Base-by-base conservation (phyloP, 371 early-diverging fungal genomes). In the Syncephalastrum contaminatum region DNA sequence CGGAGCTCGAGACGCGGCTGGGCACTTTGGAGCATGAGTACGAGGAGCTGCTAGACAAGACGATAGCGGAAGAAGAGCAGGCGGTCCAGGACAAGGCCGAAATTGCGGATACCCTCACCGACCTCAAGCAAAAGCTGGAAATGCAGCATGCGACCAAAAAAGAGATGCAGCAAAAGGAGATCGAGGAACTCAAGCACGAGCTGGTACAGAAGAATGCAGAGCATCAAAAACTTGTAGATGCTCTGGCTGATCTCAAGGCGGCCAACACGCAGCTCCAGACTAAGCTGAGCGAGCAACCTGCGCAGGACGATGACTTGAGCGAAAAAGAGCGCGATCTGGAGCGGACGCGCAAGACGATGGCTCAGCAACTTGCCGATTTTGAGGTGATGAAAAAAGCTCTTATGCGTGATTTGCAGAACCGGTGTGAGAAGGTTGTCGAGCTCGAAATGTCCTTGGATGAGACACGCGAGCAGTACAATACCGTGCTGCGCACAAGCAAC, bases 361-460 rank as follows among this genome's bases (percentile, higher is more conserved):
- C 89, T 6, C 88, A 93, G 69, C 93, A 96, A 62, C 80, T 96
- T 42, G 79, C 86, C 16, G 96, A 98, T 58, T 96, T 95, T 78
- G 97, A 96, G 56, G 85, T 89, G 53, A 95, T 95, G 94, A 95
- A 95, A 82, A 93, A 95, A 82, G 90, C 90, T 19, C 75, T 98
- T 59, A 94, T 96, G 96, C 85, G 92, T 21, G 97, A 97, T 63
- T 84, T 98, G 22, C 95, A 96, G 71, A 89, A 90, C 73, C 88
- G 96, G 24, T 96, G 96, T 77, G 96, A 98, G 66, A 92, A 91
- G 76, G 92, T 76, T 8, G 94, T 96, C 20, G 96, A 97, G 75
- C 86, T 97, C 14, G 97, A 97, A 70, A 90, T 96, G 72, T 85
- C 91, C 0, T 74, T 97, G 51, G 97, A 97, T 61, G 96, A 96